These are phyloP conservation scores for Wickerhamiella occidentalis DNA, from an alignment of 805 yeast species.

Conservation along the genomic window DNA sequence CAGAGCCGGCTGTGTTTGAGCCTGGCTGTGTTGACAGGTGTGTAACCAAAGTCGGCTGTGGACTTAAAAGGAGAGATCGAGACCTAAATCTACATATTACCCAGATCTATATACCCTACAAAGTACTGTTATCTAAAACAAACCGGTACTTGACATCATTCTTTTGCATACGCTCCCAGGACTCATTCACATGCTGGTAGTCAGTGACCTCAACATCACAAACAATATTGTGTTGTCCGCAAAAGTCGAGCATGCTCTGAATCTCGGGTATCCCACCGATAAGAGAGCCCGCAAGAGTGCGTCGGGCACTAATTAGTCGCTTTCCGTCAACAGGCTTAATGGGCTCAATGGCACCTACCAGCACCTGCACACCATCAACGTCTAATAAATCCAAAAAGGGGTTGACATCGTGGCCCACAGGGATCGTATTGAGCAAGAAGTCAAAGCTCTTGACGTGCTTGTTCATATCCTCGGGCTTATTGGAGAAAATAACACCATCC, in stretches of 20 bases:
- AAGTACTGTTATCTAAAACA: constrained; percentile 15
- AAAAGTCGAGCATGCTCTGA: constrained; percentile 50
- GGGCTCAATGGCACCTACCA: constrained; percentile 51
- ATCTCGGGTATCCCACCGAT: constrained; percentile 56
- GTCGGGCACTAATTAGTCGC: constrained; percentile 35
- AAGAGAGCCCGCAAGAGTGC: constrained; percentile 34
- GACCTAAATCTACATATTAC: no score
- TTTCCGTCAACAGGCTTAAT: constrained; percentile 34
- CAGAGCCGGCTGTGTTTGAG: no score
- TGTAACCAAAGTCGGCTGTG: no score
- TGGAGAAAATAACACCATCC: constrained; percentile 42
- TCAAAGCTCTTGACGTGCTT: constrained; percentile 33
- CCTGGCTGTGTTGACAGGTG: no score
- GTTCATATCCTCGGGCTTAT: constrained; percentile 30
- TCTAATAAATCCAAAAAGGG: constrained; percentile 40
- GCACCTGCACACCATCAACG: constrained; percentile 45
- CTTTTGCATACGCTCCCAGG: constrained; percentile 13
- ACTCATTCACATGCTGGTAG: constrained; percentile 25
- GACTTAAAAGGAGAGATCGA: no score
- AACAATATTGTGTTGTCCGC: constrained; percentile 44
- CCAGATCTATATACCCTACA: no score
- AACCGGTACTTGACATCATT: constrained; percentile 17
- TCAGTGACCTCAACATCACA: constrained; percentile 55
- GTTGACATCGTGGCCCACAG: constrained; percentile 38
- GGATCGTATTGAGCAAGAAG: constrained; percentile 41